A percentile compares a stretch with the other conserved stretches of the same genome.
Conservation (phyloP, 1,284 basidiomycete species). For the Heterobasidion parviporum region DNA sequence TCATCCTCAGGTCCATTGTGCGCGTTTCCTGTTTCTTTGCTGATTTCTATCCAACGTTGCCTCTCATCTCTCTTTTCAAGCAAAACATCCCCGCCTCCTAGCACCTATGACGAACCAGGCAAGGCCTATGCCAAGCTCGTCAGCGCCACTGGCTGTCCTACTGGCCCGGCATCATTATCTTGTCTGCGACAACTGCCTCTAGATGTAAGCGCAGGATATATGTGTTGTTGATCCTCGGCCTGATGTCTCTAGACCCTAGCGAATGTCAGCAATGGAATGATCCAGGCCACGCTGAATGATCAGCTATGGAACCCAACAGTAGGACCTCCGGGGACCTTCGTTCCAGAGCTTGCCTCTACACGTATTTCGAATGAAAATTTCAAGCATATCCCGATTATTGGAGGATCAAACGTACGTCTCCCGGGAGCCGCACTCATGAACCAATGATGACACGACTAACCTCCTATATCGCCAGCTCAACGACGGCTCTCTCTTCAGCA, state of each 20-base stretch:
- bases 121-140: background rate
- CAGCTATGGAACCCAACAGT: conserved; percentile 53
- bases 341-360: conserved; percentile 36
- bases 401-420: conserved; percentile 39
- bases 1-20: background rate
- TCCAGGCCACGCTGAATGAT: conserved; percentile 31
- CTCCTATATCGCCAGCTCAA: conserved; percentile 29
- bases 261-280: conserved; percentile 39
- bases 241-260: conserved; percentile 27
- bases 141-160: background rate
- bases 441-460: background rate
- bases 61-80: background rate
- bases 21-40: background rate
- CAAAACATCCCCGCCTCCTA: background rate
- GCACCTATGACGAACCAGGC: background rate
- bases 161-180: background rate
- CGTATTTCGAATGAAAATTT: conserved; percentile 40
- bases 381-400: conserved; percentile 42
- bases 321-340: conserved; percentile 36
- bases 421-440: background rate
- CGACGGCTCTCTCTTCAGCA: conserved; percentile 39
- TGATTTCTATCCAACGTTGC: background rate
- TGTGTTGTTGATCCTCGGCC: too few species aligned
- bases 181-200: conserved; percentile 19
- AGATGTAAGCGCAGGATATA: background rate